Evolutionary conservation across 75 land plant species (phyloP).

Genomic region (Chamaecyparis obtusa): DNA sequence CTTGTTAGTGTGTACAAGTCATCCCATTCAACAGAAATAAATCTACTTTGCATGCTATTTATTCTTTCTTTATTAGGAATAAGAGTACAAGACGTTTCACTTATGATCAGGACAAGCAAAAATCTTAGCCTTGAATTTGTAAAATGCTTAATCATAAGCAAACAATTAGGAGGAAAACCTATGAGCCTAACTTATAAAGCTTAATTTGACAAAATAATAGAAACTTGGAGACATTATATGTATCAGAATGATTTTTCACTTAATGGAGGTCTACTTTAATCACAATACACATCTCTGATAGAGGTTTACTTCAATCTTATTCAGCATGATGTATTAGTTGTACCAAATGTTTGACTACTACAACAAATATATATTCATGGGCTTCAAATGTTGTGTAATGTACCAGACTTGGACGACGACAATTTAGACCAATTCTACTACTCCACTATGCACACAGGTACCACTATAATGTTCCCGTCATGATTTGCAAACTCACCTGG

Average conservation of each 20-base stretch:
- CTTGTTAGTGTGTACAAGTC: neutral
- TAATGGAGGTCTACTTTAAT: neutral
- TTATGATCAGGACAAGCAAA: neutral
- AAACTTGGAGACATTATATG: too few species aligned
- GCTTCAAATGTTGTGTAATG: neutral
- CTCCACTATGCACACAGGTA: too few species aligned
- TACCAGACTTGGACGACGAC: too few species aligned
- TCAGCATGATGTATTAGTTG: neutral
- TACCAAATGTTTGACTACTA: too few species aligned
- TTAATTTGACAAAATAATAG: neutral
- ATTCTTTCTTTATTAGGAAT: neutral
- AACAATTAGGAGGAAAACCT: neutral
- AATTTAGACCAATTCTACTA: too few species aligned
- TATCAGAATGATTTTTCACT: too few species aligned
- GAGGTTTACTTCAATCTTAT: neutral
- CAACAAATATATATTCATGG: neutral
- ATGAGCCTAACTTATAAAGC: neutral
- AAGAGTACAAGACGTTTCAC: neutral
- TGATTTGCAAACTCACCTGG: too few species aligned
- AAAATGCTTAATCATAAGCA: neutral
- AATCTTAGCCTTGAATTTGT: neutral
- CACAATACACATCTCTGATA: neutral
- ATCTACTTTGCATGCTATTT: neutral
- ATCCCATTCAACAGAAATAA: neutral
- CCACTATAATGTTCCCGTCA: too few species aligned